Evolutionary conservation across 2,329 filamentous ascomycete species (phyloP), one percentile per base, ranked within the genome.

Genomic region (Allantophomopsis cytisporea): DNA sequence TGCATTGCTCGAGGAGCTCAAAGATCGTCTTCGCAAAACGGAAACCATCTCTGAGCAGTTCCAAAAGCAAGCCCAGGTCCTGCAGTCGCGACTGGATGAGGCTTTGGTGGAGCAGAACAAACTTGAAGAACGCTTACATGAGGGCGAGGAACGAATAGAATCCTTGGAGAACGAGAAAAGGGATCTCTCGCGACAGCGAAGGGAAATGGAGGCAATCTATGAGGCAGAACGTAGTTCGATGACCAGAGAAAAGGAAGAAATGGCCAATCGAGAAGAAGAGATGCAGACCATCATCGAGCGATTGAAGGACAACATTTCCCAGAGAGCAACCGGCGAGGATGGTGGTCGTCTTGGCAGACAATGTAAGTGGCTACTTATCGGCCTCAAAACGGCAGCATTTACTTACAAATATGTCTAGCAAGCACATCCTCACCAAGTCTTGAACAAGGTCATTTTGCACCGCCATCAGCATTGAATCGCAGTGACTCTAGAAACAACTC

Each of bases 141-240:
- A 94, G 60, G 79, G 76, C 53, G 87, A 91, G 45, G 84, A 89
- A 58, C 78, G 80, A 54, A 73, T 89, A 42, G 87, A 94, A 59
- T 66, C 73, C 7, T 68, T 96, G 39, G 77, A 79, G 54, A 87
- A 84, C 52, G 85, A 94, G 54, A 88, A 91, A 63, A 76, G 84
- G 50, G 88, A 96, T 50, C 71, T 80, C 40, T 75, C 80, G 21
- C 76, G 87, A 46, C 82, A 93, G 60, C 83, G 85, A 54, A 77
- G 89, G 47, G 91, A 98, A 58, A 79, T 95, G 64, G 88, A 95
- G 60, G 78, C 80, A 47, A 88, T 93, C 47, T 93, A 94, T 58
- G 89, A 96, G 59, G 78, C 83, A 35, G 91, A 98, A 62, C 76
- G 86, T 46, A 84, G 80, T 54, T 77, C 84, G 40, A 83, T 89